phyloP scores from a whole-genome alignment of 192 early-diverging fungal genomes.

The Coemansia sp. region DNA sequence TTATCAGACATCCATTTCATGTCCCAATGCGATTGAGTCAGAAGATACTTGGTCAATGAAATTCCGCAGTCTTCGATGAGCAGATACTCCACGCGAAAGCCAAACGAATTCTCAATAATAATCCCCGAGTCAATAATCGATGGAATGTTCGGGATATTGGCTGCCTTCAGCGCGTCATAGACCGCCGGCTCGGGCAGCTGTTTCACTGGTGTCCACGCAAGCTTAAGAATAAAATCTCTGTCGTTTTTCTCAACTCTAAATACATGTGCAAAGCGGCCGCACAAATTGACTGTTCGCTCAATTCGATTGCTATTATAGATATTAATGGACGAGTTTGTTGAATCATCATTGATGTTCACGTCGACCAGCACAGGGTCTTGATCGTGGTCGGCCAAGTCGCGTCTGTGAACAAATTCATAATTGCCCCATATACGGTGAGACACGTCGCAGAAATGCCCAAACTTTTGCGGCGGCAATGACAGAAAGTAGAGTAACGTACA shows the following conservation, averaged over 20 bases:
- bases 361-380: too few relatives aligned
- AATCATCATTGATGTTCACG: too few relatives aligned
- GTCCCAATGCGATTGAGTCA: neutral
- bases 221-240: neutral
- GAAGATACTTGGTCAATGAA: neutral
- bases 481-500: too few relatives aligned
- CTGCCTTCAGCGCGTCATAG: neutral
- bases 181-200: constrained; percentile 2
- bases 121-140: neutral
- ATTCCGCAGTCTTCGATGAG: neutral
- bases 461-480: too few relatives aligned
- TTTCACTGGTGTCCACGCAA: constrained; percentile 6
- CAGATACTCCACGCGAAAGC: constrained; percentile 12
- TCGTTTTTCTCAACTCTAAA: neutral
- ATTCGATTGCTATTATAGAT: too few relatives aligned
- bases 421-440: too few relatives aligned
- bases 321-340: too few relatives aligned
- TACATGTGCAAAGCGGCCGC: neutral
- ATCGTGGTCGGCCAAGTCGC: too few relatives aligned
- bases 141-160: neutral
- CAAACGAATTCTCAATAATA: neutral
- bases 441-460: too few relatives aligned
- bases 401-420: too few relatives aligned
- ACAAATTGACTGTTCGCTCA: neutral
- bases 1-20: neutral